Evolutionary conservation across 2,329 filamentous ascomycete species (phyloP).

Genomic region (Alternaria sp.): DNA sequence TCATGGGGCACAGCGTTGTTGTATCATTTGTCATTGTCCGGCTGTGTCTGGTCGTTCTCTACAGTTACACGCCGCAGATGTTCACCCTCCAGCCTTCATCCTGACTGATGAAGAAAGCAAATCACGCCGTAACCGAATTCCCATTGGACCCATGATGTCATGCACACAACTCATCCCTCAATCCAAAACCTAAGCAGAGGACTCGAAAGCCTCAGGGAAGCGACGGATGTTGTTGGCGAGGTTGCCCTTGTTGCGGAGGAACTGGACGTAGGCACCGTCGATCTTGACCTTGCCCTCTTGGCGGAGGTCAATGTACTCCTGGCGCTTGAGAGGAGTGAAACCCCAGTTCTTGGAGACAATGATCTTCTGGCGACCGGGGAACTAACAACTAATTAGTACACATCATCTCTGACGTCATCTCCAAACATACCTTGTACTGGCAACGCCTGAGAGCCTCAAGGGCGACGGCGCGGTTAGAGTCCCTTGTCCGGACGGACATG

Average conservation of each 20-base stretch:
- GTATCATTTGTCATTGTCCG: conserved; percentile 45
- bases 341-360: conserved; percentile 99
- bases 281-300: conserved; percentile 91
- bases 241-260: conserved; percentile 91
- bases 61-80: conserved; percentile 34
- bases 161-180: conserved; percentile 27
- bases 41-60: conserved; percentile 37
- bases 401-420: not conserved
- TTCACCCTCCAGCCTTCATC: conserved; percentile 38
- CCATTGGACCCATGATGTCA: conserved; percentile 43
- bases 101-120: conserved; percentile 44
- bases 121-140: conserved; percentile 48
- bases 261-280: conserved; percentile 99
- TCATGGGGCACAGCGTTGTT: conserved; percentile 7
- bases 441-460: conserved; percentile 99
- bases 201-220: conserved; percentile 89
- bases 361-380: conserved; percentile 99
- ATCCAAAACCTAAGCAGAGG: conserved; percentile 40
- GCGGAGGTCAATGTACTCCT: conserved; percentile 97
- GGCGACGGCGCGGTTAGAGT: conserved; percentile 87
- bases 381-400: conserved; percentile 49
- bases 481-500: conserved; percentile 95
- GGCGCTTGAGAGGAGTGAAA: conserved; percentile 96
- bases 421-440: conserved; percentile 80
- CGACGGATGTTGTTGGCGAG: conserved; percentile 87